Evolutionary conservation across 1,284 basidiomycete species (phyloP).

Genomic region (Ceratobasidium sp.): DNA sequence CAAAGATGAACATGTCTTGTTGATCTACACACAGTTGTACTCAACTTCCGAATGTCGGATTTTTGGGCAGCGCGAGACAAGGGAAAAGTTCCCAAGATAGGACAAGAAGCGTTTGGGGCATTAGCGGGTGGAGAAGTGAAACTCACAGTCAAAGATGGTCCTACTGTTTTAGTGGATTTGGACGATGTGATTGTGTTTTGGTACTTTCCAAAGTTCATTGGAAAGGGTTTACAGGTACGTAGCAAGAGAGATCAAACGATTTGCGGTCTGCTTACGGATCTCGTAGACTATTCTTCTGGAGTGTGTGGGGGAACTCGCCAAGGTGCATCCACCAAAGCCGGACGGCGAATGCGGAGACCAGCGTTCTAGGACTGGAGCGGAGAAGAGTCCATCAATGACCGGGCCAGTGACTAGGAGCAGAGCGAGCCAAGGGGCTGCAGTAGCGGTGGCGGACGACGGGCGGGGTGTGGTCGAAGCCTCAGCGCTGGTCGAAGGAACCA

Average conservation of each 20-base stretch:
- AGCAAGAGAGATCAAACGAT: not conserved
- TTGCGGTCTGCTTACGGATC: too few species aligned
- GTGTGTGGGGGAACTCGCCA: not conserved
- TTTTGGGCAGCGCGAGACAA: too few species aligned
- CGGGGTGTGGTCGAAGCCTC: too few species aligned
- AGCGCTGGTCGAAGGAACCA: not conserved
- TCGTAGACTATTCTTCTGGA: constrained; percentile 5
- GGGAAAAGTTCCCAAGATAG: too few species aligned
- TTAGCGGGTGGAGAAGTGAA: not conserved
- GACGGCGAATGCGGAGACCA: not conserved
- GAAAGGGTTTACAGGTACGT: constrained; percentile 4
- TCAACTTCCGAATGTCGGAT: too few species aligned
- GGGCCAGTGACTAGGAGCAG: not conserved
- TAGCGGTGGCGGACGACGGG: too few species aligned
- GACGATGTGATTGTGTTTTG: constrained; percentile 9
- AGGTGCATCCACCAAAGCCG: constrained; percentile 12
- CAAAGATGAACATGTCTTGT: too few species aligned
- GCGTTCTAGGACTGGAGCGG: not conserved
- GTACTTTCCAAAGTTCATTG: constrained; percentile 24
- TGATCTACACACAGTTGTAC: too few species aligned
- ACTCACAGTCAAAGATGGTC: not conserved
- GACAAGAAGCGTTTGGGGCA: not conserved
- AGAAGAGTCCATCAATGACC: not conserved
- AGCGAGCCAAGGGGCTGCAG: too few species aligned
- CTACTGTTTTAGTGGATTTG: constrained; percentile 11